Percentiles rank a stretch among this genome's conserved stretches.
Evolutionary conservation across 2,329 filamentous ascomycete genomes (phyloP).

Genomic region (Colletotrichum sp.): DNA sequence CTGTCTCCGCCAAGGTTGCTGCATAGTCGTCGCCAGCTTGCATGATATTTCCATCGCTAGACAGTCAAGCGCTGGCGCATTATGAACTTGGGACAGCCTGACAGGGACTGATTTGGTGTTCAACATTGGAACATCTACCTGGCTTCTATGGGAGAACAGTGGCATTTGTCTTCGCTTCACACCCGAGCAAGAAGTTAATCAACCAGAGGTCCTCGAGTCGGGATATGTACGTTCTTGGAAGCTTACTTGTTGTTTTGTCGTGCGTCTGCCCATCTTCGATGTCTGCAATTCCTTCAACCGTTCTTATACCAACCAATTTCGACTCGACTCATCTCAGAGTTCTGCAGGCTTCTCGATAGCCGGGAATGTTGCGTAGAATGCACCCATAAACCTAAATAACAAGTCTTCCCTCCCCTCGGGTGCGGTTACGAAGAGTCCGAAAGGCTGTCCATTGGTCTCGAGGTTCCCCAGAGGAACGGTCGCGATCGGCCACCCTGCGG

Average conservation of each 20-base stretch:
- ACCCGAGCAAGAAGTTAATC: not conserved
- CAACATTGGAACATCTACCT: not conserved
- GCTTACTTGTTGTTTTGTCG: not conserved
- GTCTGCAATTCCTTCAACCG: not conserved
- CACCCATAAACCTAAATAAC: not conserved
- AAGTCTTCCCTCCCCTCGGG: not conserved
- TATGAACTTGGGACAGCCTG: not conserved
- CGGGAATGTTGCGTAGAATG: not conserved
- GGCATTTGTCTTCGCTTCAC: not conserved
- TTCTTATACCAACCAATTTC: not conserved
- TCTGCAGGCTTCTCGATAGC: not conserved
- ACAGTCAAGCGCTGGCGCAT: not conserved
- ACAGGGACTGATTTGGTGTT: not conserved
- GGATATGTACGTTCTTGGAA: not conserved
- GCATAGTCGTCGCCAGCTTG: not conserved
- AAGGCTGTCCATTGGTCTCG: conserved; percentile 28
- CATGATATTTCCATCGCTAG: not conserved
- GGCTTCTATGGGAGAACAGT: not conserved
- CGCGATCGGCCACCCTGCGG: conserved; percentile 29
- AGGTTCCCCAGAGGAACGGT: conserved; percentile 29
- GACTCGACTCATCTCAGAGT: not conserved
- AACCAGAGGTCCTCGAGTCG: not conserved
- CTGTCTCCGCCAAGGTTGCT: not conserved
- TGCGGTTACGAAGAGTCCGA: conserved; percentile 30
- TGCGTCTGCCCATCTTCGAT: not conserved